Conservation (phyloP, 2,329 filamentous ascomycete species). For the Pseudogymnoascus sp. region DNA sequence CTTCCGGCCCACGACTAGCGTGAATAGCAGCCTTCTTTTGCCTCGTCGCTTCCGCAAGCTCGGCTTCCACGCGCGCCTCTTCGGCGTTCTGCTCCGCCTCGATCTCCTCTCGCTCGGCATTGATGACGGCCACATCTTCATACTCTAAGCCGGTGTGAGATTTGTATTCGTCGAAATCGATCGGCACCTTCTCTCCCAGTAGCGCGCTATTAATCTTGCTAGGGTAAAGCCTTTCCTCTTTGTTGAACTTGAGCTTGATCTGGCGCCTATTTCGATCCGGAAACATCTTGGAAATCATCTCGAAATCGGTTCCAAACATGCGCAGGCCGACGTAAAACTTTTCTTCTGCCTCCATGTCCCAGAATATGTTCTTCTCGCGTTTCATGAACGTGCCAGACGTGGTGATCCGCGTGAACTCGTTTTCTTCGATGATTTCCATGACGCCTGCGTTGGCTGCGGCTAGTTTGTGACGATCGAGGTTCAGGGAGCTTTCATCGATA, state of each 20-base stretch:
- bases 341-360: constrained; percentile 64
- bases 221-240: constrained; percentile 63
- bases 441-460: constrained; percentile 44
- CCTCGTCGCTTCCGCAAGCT: constrained; percentile 16
- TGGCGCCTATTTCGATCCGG: constrained; percentile 60
- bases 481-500: constrained; percentile 57
- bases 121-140: constrained; percentile 46
- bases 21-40: constrained; percentile 24
- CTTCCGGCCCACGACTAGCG: not conserved
- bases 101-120: constrained; percentile 41
- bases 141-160: constrained; percentile 44
- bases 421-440: constrained; percentile 61
- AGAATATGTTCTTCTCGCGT: constrained; percentile 54
- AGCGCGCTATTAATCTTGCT: constrained; percentile 55
- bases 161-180: constrained; percentile 54
- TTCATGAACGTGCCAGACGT: constrained; percentile 63
- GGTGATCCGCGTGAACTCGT: constrained; percentile 65
- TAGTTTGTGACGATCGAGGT: constrained; percentile 59
- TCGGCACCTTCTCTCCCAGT: constrained; percentile 49
- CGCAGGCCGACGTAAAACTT: constrained; percentile 66
- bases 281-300: constrained; percentile 71
- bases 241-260: constrained; percentile 75
- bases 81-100: constrained; percentile 38
- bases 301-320: constrained; percentile 77
- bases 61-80: constrained; percentile 40